Conservation (phyloP, 371 early-diverging fungal genomes). For the Mucor irregularis region DNA sequence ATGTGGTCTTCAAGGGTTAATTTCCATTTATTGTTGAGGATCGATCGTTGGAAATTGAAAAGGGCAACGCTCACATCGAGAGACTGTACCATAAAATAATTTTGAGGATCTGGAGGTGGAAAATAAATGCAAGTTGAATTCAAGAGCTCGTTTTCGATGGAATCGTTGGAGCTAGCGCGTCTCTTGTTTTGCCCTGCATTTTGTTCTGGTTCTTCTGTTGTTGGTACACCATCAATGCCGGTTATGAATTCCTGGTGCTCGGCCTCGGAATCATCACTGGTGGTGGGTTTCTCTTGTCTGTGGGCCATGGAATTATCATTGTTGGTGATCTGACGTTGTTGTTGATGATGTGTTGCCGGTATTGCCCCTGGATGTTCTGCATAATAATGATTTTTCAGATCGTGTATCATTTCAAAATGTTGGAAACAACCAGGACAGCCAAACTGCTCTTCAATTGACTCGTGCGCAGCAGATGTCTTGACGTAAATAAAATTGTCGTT, state of each 20-base stretch:
- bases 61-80: conserved; percentile 2
- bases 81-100: conserved; percentile 2
- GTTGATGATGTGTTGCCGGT: conserved; percentile 10
- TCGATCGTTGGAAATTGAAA: not conserved
- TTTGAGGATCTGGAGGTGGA: conserved; percentile 8
- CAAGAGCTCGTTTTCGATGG: conserved; percentile 5
- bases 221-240: conserved; percentile 6
- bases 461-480: conserved; percentile 2
- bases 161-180: conserved; percentile 3
- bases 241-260: conserved; percentile 4
- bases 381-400: conserved; percentile 10
- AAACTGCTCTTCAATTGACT: conserved; percentile 7
- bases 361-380: conserved; percentile 1
- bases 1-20: conserved; percentile 10
- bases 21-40: conserved; percentile 3
- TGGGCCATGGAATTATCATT: conserved; percentile 4
- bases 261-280: conserved; percentile 7
- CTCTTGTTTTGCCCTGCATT: conserved; percentile 7
- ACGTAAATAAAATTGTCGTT: not conserved
- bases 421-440: conserved; percentile 8
- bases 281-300: conserved; percentile 1
- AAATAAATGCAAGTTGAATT: conserved; percentile 1
- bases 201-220: conserved; percentile 10
- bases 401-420: conserved; percentile 6
- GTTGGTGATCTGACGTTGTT: conserved; percentile 6